phyloP scores from a whole-genome alignment of 768 basidiomycete genomes.

The Jaapia argillacea region DNA sequence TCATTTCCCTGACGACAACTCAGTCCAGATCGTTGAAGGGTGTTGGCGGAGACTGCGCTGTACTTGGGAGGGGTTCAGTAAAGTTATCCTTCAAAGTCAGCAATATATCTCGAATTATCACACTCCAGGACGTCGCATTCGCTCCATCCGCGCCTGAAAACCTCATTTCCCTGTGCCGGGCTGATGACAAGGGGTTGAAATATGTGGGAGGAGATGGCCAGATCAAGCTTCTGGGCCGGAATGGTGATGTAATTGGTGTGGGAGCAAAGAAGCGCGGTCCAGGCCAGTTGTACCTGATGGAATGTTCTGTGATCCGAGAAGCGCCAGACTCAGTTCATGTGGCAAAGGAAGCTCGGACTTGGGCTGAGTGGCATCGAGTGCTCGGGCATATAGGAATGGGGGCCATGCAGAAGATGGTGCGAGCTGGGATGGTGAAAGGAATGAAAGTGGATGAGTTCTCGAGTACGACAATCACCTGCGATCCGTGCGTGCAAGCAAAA shows the following conservation, averaged over 20 bases:
- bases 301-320: not conserved
- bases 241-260: not conserved
- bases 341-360: not conserved
- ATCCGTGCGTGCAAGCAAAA: not conserved
- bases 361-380: not conserved
- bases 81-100: not conserved
- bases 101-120: not conserved
- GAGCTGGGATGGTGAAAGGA: not conserved
- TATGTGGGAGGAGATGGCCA: not conserved
- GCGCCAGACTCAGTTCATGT: not conserved
- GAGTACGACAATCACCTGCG: not conserved
- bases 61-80: not conserved
- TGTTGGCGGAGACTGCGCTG: not conserved
- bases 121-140: not conserved
- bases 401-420: not conserved
- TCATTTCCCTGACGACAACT: not conserved
- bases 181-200: not conserved
- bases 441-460: not conserved
- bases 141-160: not conserved
- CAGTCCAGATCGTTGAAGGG: not conserved
- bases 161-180: not conserved
- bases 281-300: not conserved
- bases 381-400: not conserved
- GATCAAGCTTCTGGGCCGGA: not conserved
- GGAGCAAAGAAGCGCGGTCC: not conserved